A percentile compares a stretch with the other conserved stretches of the same genome.
These are phyloP conservation scores for Ascochyta koolunga DNA, from an alignment of 2,329 filamentous ascomycete genomes.

Conservation along the genomic window DNA sequence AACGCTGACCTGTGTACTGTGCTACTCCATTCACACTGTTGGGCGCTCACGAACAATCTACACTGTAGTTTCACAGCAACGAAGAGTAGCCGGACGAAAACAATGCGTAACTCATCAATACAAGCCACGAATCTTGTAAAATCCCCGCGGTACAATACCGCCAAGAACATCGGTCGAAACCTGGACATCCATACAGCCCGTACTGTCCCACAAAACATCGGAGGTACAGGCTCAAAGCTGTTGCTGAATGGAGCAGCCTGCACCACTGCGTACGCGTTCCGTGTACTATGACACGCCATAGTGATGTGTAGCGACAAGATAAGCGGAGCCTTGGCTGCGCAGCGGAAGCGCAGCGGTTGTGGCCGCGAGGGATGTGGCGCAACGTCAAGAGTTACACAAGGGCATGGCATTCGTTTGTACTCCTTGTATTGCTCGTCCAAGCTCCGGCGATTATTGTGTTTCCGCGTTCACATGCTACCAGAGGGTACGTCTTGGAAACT, in stretches of 20 bases:
- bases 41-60: neutral
- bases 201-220: neutral
- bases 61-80: neutral
- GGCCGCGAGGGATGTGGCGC: constrained; percentile 6
- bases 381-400: constrained; percentile 12
- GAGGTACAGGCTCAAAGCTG: neutral
- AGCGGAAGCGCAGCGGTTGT: constrained; percentile 1
- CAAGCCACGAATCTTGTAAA: neutral
- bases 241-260: neutral
- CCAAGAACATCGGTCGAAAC: neutral
- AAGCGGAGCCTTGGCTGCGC: constrained; percentile 12
- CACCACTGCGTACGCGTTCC: constrained; percentile 10
- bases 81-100: neutral
- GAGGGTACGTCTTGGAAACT: neutral
- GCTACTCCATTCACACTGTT: neutral
- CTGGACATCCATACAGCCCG: neutral
- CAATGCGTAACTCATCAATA: neutral
- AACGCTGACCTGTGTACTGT: neutral
- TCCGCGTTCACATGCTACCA: neutral
- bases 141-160: neutral
- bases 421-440: neutral
- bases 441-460: constrained; percentile 1
- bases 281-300: constrained; percentile 5
- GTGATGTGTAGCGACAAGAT: neutral
- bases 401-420: constrained; percentile 9